Percentiles rank a stretch among this genome's conserved stretches.
phyloP scores from a whole-genome alignment of 768 basidiomycete species.

The Lactarius deliciosus region DNA sequence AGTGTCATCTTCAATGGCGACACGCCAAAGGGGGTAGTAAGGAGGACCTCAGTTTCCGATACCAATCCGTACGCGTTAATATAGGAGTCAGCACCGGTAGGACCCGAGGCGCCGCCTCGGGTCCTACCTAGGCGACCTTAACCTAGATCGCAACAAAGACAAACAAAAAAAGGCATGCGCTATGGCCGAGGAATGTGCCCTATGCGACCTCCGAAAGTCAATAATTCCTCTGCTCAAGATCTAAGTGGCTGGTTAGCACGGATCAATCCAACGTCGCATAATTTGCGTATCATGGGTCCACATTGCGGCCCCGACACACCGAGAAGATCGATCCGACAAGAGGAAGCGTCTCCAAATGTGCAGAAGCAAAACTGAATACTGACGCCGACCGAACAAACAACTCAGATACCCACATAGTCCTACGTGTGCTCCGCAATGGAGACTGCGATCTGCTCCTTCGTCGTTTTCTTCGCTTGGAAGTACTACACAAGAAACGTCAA shows the following conservation, averaged over 20 bases:
- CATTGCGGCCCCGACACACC: slow-evolving; percentile 91
- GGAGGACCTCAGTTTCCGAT: too few relatives aligned
- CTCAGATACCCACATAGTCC: slow-evolving; percentile 64
- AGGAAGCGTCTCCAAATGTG: slow-evolving; percentile 78
- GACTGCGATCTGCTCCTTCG: slow-evolving; percentile 57
- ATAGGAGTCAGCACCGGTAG: too few relatives aligned
- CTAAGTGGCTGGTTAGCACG: slow-evolving; percentile 35
- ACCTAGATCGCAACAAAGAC: too few relatives aligned
- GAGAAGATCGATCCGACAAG: slow-evolving; percentile 79
- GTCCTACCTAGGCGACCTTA: too few relatives aligned
- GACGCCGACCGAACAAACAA: not conserved
- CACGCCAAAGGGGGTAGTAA: too few relatives aligned
- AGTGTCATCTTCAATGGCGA: too few relatives aligned
- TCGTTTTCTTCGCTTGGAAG: slow-evolving; percentile 84
- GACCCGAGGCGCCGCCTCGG: too few relatives aligned
- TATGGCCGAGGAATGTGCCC: not conserved
- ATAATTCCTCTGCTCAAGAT: slow-evolving; percentile 60
- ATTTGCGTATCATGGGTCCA: slow-evolving; percentile 70
- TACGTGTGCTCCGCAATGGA: slow-evolving; percentile 90
- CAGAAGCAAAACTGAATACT: slow-evolving; percentile 87
- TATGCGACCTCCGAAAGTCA: slow-evolving; percentile 40
- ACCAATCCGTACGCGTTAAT: too few relatives aligned
- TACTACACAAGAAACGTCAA: slow-evolving; percentile 48
- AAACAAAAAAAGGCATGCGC: not conserved
- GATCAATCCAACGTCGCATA: not conserved